These are phyloP conservation scores for Carex cristatella DNA, from an alignment of 176 grass and related monocot species.

Conservation along the genomic window DNA sequence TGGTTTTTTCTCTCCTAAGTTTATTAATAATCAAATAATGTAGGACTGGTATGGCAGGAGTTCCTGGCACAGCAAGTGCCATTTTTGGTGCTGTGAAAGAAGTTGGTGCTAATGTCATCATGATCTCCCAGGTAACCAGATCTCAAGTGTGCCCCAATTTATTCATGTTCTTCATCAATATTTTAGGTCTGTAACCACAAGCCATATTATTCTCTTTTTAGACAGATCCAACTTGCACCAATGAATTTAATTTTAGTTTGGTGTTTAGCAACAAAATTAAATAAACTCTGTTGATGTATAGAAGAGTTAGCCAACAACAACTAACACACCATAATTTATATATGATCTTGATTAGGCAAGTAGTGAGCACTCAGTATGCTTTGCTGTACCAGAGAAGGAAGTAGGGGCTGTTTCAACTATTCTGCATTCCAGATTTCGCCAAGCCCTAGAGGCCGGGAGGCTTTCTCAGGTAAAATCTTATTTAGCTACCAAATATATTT, in stretches of 20 bases:
- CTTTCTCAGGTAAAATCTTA: conserved; percentile 66
- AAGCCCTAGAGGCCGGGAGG: conserved; percentile 82
- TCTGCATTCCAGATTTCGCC: conserved; percentile 61
- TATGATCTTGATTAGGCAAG: conserved; percentile 49
- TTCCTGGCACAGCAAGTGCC: conserved; percentile 88
- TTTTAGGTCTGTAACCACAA: conserved; percentile 23
- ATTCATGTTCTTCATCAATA: conserved; percentile 33
- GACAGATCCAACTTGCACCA: not conserved
- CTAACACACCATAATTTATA: conserved; percentile 6
- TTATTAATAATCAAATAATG: conserved; percentile 22
- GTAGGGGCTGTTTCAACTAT: conserved; percentile 70
- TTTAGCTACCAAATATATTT: not conserved
- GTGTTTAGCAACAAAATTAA: not conserved
- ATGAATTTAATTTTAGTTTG: not conserved
- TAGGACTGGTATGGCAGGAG: conserved; percentile 99
- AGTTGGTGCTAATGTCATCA: conserved; percentile 98
- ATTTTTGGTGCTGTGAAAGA: conserved; percentile 90
- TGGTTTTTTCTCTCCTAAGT: conserved; percentile 17
- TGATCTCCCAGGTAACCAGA: conserved; percentile 90
- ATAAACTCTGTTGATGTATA: not conserved
- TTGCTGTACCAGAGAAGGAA: conserved; percentile 97
- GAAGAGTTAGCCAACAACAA: not conserved
- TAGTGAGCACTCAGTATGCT: conserved; percentile 96
- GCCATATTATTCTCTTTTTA: not conserved
- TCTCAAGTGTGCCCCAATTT: not conserved